phyloP scores from a whole-genome alignment of 2,329 filamentous ascomycete genomes.

The Monilinia fructigena region DNA sequence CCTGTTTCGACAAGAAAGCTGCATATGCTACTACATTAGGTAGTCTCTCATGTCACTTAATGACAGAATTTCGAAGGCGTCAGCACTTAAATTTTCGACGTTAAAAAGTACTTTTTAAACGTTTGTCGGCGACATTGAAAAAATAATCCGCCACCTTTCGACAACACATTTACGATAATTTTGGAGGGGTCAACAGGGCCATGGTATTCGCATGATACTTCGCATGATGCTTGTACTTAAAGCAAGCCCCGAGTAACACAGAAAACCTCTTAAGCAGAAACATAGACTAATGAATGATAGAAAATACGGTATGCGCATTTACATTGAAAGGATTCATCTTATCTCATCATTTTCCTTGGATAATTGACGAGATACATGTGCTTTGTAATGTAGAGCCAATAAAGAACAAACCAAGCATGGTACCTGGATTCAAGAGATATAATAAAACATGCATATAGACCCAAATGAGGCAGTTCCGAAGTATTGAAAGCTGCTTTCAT shows the following conservation, averaged over 20 bases:
- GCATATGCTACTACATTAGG: conserved; percentile 23
- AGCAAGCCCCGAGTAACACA: conserved; percentile 17
- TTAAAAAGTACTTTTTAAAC: conserved; percentile 15
- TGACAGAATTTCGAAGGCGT: conserved; percentile 22
- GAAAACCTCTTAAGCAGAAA: not conserved
- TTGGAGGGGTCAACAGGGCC: not conserved
- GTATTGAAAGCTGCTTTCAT: conserved; percentile 17
- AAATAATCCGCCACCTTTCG: conserved; percentile 20
- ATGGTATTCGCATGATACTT: conserved; percentile 22
- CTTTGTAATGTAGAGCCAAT: conserved; percentile 17
- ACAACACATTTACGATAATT: conserved; percentile 24
- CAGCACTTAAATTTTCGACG: conserved; percentile 22
- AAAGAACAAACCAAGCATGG: conserved; percentile 9
- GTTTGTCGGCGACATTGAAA: conserved; percentile 14
- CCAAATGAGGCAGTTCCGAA: conserved; percentile 21
- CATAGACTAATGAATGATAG: conserved; percentile 11
- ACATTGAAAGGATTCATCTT: conserved; percentile 15
- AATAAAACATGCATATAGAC: conserved; percentile 14
- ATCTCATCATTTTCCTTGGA: conserved; percentile 21
- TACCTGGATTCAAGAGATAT: conserved; percentile 5
- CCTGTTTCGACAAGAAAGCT: conserved; percentile 17
- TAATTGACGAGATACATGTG: conserved; percentile 12
- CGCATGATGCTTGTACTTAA: conserved; percentile 23
- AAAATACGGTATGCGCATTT: conserved; percentile 3
- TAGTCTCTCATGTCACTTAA: conserved; percentile 13